Conservation (phyloP, 1,284 basidiomycete species). For the Ceratobasidium sp. region DNA sequence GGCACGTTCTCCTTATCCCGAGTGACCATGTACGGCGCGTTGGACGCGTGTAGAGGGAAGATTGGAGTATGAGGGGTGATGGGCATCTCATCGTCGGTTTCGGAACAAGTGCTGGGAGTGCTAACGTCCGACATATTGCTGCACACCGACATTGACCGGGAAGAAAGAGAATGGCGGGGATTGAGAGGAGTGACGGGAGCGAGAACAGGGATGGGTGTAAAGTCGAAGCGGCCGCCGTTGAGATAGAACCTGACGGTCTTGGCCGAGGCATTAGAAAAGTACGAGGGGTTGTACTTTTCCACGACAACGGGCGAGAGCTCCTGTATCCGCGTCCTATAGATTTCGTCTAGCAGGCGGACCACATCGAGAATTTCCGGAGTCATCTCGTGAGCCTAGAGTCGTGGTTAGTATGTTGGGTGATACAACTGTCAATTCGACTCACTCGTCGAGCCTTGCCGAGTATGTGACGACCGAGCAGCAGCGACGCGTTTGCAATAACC, state of each 20-base stretch:
- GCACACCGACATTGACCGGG: slow-evolving; percentile 40
- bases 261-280: slow-evolving; percentile 94
- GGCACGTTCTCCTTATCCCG: slow-evolving; percentile 81
- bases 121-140: slow-evolving; percentile 42
- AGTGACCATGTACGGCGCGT: slow-evolving; percentile 66
- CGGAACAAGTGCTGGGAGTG: slow-evolving; percentile 42
- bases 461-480: slow-evolving; percentile 89
- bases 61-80: slow-evolving; percentile 77
- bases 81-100: slow-evolving; percentile 60
- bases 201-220: slow-evolving; percentile 54
- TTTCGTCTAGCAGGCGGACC: slow-evolving; percentile 85
- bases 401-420: neutral
- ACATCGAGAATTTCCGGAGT: slow-evolving; percentile 65
- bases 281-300: slow-evolving; percentile 96
- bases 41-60: slow-evolving; percentile 58
- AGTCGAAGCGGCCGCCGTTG: slow-evolving; percentile 47
- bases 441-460: slow-evolving; percentile 79
- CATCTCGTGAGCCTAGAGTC: slow-evolving; percentile 37
- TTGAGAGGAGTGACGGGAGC: slow-evolving; percentile 76
- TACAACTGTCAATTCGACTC: slow-evolving; percentile 55
- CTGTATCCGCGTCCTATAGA: slow-evolving; percentile 85
- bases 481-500: slow-evolving; percentile 85
- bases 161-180: slow-evolving; percentile 62
- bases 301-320: slow-evolving; percentile 92
- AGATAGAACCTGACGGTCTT: slow-evolving; percentile 93